These are phyloP conservation scores for Hyaloperonospora brassicae DNA, from an alignment of 352 stramenopile genomes.

Conservation along the genomic window DNA sequence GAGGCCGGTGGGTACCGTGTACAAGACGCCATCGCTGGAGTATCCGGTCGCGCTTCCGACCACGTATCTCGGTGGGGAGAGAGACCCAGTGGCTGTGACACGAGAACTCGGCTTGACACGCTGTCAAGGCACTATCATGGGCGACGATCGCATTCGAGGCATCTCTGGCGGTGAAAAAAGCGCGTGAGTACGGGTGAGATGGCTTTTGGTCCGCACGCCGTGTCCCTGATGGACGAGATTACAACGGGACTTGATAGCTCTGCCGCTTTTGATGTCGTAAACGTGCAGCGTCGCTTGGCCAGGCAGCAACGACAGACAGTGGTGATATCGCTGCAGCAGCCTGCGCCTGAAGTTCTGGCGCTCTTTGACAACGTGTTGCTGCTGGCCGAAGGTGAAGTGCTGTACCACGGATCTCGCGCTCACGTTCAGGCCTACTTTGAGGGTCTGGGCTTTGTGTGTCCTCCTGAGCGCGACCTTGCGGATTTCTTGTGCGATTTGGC, in stretches of 20 bases:
- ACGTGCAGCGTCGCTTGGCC: slow-evolving; percentile 28
- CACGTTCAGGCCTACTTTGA: slow-evolving; percentile 74
- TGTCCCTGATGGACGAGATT: slow-evolving; percentile 45
- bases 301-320: slow-evolving; percentile 37
- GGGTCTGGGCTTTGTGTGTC: slow-evolving; percentile 49
- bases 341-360: slow-evolving; percentile 84
- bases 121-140: slow-evolving; percentile 49
- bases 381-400: slow-evolving; percentile 77
- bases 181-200: slow-evolving; percentile 85
- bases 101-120: slow-evolving; percentile 36
- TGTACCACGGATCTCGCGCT: slow-evolving; percentile 77
- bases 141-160: slow-evolving; percentile 41
- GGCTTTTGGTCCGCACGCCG: slow-evolving; percentile 57
- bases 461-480: slow-evolving; percentile 31
- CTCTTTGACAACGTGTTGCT: slow-evolving; percentile 91
- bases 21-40: slow-evolving; percentile 20
- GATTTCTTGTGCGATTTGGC: slow-evolving; percentile 46
- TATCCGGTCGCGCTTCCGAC: slow-evolving; percentile 22
- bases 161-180: slow-evolving; percentile 88
- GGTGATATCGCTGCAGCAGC: slow-evolving; percentile 80
- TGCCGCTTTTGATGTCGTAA: slow-evolving; percentile 40
- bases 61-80: slow-evolving; percentile 33
- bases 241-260: slow-evolving; percentile 42
- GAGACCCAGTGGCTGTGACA: slow-evolving; percentile 18
- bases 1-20: slow-evolving; percentile 12